These are phyloP conservation scores for Ajuga reptans DNA, from an alignment of 305 asterid genomes.

Conservation along the genomic window DNA sequence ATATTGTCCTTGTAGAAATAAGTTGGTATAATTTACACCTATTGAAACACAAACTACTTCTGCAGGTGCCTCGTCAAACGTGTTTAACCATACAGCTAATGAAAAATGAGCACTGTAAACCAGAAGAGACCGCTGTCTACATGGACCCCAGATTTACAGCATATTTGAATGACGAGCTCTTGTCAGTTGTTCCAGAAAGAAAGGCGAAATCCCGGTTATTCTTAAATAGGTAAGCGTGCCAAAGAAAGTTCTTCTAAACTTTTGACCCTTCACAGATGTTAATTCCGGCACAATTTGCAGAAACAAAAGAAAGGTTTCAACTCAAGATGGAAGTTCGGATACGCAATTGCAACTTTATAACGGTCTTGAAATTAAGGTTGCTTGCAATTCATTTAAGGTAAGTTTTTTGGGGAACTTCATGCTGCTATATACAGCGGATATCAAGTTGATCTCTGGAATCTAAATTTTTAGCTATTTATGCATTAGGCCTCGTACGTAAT, in stretches of 20 bases:
- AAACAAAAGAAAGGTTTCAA: conserved; percentile 38
- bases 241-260: neutral
- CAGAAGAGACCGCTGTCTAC: conserved; percentile 55
- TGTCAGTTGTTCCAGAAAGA: conserved; percentile 39
- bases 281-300: conserved; percentile 33
- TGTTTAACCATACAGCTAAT: conserved; percentile 65
- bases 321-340: conserved; percentile 36
- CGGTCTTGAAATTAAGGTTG: conserved; percentile 54
- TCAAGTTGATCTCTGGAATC: neutral
- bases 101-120: conserved; percentile 66
- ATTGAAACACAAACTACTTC: conserved; percentile 12
- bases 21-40: neutral
- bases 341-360: conserved; percentile 33
- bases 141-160: conserved; percentile 72
- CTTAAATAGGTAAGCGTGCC: conserved; percentile 57
- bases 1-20: neutral
- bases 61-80: conserved; percentile 49
- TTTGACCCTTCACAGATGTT: neutral
- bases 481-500: conserved; percentile 59
- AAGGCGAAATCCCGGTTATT: conserved; percentile 38
- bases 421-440: neutral
- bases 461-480: conserved; percentile 15
- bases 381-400: conserved; percentile 65
- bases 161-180: conserved; percentile 54
- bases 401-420: neutral